These are phyloP conservation scores for Apophysomyces ossiformis DNA, from an alignment of 371 early-diverging fungal species.

Conservation along the genomic window DNA sequence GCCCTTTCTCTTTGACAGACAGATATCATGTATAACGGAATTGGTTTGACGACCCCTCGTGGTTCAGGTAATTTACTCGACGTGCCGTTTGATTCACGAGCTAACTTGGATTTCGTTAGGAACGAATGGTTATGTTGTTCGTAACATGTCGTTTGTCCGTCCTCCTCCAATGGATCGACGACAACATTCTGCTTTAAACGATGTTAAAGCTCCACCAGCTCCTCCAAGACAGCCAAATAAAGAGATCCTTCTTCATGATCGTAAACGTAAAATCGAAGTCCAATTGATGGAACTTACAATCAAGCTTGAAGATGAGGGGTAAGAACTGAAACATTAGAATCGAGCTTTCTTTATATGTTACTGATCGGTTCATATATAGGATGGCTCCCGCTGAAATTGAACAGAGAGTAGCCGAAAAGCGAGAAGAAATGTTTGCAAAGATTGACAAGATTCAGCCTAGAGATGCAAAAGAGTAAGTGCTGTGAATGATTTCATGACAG, in stretches of 20 bases:
- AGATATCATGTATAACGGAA: slow-evolving; percentile 80
- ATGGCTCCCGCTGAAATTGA: slow-evolving; percentile 62
- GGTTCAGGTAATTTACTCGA: slow-evolving; percentile 82
- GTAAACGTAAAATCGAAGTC: slow-evolving; percentile 87
- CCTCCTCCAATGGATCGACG: slow-evolving; percentile 46
- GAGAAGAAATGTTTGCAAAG: slow-evolving; percentile 55
- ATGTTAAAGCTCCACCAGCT: slow-evolving; percentile 47
- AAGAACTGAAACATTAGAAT: slow-evolving; percentile 16
- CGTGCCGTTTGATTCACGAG: background rate
- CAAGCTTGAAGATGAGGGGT: slow-evolving; percentile 84
- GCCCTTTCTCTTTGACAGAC: background rate
- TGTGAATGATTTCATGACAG: background rate
- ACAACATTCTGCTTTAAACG: slow-evolving; percentile 36
- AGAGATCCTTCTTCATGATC: slow-evolving; percentile 86
- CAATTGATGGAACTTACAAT: slow-evolving; percentile 79
- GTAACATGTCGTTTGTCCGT: slow-evolving; percentile 80
- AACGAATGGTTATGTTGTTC: slow-evolving; percentile 94
- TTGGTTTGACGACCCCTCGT: slow-evolving; percentile 91
- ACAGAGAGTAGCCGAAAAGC: slow-evolving; percentile 53
- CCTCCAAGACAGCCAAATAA: slow-evolving; percentile 68
- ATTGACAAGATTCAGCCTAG: slow-evolving; percentile 53
- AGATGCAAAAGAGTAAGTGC: slow-evolving; percentile 45
- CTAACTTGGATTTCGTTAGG: slow-evolving; percentile 21
- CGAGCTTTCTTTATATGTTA: background rate
- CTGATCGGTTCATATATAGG: background rate